Base-by-base conservation (phyloP, 1,284 basidiomycete genomes). In the Trichosporon sp. region DNA sequence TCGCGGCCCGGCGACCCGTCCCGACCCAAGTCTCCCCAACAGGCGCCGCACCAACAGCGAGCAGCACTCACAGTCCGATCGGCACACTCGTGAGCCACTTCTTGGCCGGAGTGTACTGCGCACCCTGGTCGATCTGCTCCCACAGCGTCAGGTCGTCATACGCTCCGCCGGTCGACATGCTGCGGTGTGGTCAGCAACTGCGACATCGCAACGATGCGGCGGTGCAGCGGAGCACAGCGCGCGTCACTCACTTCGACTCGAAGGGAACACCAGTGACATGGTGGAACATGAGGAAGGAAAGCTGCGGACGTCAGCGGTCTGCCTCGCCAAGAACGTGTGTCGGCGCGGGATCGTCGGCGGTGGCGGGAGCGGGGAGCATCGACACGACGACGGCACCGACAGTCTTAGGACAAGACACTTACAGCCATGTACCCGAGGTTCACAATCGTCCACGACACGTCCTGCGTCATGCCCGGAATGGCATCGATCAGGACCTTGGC, bases 71-170 rank as follows among this genome's bases (percentile, higher is more conserved):
- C 93, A 99, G 85, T 38, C 88, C 88, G 76, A 98, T 92, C 1
- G 96, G 96, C 9, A 97, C 90, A 69, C 89, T 90, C 68, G 97
- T 89, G 51, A 99, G 86, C 93, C 95, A 99, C 82, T 99, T 99
- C 86, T 96, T 98, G 2, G 96, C 91, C 0, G 96, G 96, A 1
- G 96, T 99, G 83, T 99, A 97, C 78, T 99, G 96, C 0, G 95
- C 96, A 47, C 96, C 96, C 70, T 93, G 91, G 83, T 99, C 96
- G 71, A 99, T 99, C 87, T 99, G 96, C 81, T 99, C 96, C 96
- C 96, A 99, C 29, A 99, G 85, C 0, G 97, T 99, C 63, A 99
- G 87, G 75, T 98, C 93, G 81, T 99, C 96, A 84, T 97, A 99
- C 5, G 93, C 96, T 53, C 97, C 97, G 13, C 90, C 90, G 74